Evolutionary conservation across 2,329 filamentous ascomycete genomes (phyloP), one percentile per base, ranked within the genome.

Genomic region (Hypocrella siamensis): DNA sequence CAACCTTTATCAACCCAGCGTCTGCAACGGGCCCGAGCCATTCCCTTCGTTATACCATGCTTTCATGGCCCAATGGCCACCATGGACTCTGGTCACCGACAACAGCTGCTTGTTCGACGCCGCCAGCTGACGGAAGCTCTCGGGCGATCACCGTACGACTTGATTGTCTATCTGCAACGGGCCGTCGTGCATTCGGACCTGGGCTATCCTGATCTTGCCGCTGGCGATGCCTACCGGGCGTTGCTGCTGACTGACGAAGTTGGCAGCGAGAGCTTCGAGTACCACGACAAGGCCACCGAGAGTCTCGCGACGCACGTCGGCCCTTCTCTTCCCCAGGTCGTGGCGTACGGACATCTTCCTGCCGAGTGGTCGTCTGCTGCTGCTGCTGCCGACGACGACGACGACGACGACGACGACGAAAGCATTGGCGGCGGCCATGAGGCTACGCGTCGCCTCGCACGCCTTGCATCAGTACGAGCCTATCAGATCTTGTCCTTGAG

Each of bases 191-290:
- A 94, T 52, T 68, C 75, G 12, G 61, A 73, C 28, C 65, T 94
- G 29, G 82, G 75, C 24, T 96, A 93, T 52, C 83, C 84, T 0
- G 90, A 98, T 52, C 70, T 98, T 25, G 85, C 85, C 5, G 77
- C 79, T 9, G 83, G 84, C 21, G 86, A 94, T 60, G 83, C 84
- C 5, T 96, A 96, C 51, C 78, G 80, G 34, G 85, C 86, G 1
- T 65, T 96, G n/a, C 69, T 93, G 4, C 61, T 98, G 29, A 70
- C 80, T 12, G 88, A 96, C 47, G 83, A 90, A 41, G 68, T 84
- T 22, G 56, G 66, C 40, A 77, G 90, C 34, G 80, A 88, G 38
- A 70, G 72, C 25, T 86, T 81, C 42, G 84, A 94, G 52, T 92
- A 85, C 46, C 78, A 90, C 48, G 74, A 84, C 12, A 59, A 70